A percentile compares a stretch with the other conserved stretches of the same genome.
phyloP scores from a whole-genome alignment of 352 stramenopile species.

The Globisporangium paddicum region DNA sequence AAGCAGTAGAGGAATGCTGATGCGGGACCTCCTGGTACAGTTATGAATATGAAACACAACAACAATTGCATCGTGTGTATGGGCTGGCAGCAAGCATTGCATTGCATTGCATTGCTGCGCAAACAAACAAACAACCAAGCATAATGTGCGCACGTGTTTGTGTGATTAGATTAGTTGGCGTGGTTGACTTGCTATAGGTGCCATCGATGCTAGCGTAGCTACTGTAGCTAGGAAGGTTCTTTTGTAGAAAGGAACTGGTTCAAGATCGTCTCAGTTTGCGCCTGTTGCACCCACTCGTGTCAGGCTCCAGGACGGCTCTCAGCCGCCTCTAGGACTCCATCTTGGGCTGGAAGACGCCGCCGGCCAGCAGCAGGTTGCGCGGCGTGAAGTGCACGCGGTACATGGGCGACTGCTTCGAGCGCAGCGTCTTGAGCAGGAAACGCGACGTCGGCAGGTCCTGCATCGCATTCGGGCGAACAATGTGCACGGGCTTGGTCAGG shows the following conservation, averaged over 20 bases:
- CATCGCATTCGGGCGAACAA: constrained; percentile 44
- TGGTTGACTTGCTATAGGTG: neutral
- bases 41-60: constrained; percentile 3
- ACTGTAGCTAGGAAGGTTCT: neutral
- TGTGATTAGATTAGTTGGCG: constrained; percentile 3
- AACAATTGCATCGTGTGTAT: neutral
- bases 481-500: constrained; percentile 52
- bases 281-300: neutral
- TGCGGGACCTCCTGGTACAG: neutral
- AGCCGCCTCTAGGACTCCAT: constrained; percentile 30
- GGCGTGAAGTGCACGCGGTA: constrained; percentile 78
- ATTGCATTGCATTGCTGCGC: neutral
- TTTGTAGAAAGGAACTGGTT: neutral
- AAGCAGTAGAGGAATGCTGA: neutral
- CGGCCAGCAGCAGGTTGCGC: constrained; percentile 74
- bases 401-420: constrained; percentile 83
- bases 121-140: neutral
- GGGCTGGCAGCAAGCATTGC: neutral
- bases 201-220: neutral
- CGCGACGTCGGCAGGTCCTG: constrained; percentile 60
- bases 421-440: constrained; percentile 80
- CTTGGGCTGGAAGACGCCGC: constrained; percentile 65
- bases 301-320: neutral
- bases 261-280: neutral
- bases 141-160: neutral